phyloP scores from a whole-genome alignment of 2,329 filamentous ascomycete species.

The Pyricularia pennisetigena region DNA sequence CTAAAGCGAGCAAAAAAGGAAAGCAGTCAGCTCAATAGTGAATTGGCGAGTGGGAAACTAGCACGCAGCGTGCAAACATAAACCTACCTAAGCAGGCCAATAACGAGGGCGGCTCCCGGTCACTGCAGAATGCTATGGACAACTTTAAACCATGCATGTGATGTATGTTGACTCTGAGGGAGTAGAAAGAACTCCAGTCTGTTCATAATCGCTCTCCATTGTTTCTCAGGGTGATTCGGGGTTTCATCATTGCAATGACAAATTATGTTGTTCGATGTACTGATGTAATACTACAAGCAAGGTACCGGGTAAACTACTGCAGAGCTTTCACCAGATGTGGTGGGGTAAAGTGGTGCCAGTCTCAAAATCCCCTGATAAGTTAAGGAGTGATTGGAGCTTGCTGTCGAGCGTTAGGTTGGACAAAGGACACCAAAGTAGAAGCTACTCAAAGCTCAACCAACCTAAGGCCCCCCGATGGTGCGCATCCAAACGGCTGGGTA shows the following conservation, averaged over 20 bases:
- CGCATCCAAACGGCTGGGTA: background rate
- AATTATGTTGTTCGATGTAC: background rate
- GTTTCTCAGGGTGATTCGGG: background rate
- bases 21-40: background rate
- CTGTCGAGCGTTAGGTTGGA: too few relatives aligned
- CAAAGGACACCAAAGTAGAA: too few relatives aligned
- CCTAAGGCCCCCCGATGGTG: background rate
- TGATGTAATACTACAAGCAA: background rate
- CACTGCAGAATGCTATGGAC: background rate
- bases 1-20: background rate
- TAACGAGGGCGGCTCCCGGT: background rate
- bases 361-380: too few relatives aligned
- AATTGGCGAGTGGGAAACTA: background rate
- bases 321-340: background rate
- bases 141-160: background rate
- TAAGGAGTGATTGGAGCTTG: too few relatives aligned
- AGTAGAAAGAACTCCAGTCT: background rate
- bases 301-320: background rate
- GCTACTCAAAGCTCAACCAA: background rate
- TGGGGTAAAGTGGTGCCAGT: background rate
- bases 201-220: background rate
- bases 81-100: background rate
- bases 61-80: background rate
- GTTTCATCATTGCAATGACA: background rate
- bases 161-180: background rate